Conservation (phyloP, 345 rosid genomes). For the Salix udensis region DNA sequence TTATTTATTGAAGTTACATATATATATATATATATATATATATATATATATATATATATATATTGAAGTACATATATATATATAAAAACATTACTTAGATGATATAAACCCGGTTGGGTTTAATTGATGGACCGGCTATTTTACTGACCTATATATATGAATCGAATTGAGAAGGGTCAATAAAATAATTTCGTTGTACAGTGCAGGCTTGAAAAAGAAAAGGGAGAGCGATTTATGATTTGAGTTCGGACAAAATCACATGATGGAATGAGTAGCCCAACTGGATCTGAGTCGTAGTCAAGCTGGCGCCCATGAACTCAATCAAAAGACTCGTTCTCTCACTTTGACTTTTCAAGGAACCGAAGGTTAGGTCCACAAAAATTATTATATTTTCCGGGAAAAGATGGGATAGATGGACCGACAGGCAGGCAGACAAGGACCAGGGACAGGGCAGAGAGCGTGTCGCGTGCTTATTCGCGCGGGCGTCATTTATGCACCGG, state of each 20-base stretch:
- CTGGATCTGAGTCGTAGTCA: not conserved
- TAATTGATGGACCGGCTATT: too few relatives aligned
- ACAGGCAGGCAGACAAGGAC: not conserved
- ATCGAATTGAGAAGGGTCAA: too few relatives aligned
- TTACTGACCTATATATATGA: too few relatives aligned
- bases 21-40: too few relatives aligned
- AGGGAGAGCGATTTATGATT: not conserved
- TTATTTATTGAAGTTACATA: too few relatives aligned
- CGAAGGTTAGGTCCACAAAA: not conserved
- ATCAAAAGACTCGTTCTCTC: not conserved
- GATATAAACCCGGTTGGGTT: too few relatives aligned
- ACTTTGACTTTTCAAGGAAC: not conserved
- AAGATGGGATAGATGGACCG: not conserved
- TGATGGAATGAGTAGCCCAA: not conserved
- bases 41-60: too few relatives aligned
- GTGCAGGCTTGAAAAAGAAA: not conserved
- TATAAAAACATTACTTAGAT: too few relatives aligned
- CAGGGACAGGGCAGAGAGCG: not conserved
- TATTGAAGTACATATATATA: too few relatives aligned
- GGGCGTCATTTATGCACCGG: conserved; percentile 33
- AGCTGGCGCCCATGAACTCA: not conserved
- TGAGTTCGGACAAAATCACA: not conserved
- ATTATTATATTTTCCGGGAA: conserved; percentile 7
- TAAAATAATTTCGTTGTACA: too few relatives aligned
- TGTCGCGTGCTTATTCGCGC: not conserved